A percentile compares a stretch with the other conserved stretches of the same genome.
Evolutionary conservation across 345 rosid genomes (phyloP).

Genomic region (Jatropha curcas): DNA sequence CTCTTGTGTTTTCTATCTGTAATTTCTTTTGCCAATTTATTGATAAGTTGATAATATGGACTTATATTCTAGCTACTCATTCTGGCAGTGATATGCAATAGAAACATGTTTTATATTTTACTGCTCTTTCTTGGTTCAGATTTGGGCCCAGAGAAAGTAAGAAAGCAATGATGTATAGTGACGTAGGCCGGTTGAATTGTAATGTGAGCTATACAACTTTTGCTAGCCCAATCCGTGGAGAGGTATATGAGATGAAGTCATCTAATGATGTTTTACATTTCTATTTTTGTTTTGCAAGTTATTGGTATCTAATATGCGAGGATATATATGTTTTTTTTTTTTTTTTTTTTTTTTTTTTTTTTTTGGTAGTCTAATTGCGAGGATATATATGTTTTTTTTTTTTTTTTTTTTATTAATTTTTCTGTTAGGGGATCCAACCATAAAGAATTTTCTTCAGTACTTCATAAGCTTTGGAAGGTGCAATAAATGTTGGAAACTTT

Average conservation of each 20-base stretch:
- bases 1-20: background rate
- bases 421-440: too few relatives aligned
- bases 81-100: background rate
- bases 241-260: conserved; percentile 43
- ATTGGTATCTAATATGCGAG: conserved; percentile 13
- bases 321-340: too few relatives aligned
- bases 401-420: too few relatives aligned
- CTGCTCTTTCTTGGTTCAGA: conserved; percentile 36
- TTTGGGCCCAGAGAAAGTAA: conserved; percentile 99
- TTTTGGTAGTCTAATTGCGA: too few relatives aligned
- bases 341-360: too few relatives aligned
- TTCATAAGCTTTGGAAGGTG: too few relatives aligned
- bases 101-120: background rate
- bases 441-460: too few relatives aligned
- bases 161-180: conserved; percentile 91
- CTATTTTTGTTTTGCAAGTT: conserved; percentile 7
- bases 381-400: too few relatives aligned
- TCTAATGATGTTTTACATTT: background rate
- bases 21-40: background rate
- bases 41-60: background rate
- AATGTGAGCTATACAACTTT: conserved; percentile 86
- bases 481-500: too few relatives aligned
- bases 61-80: background rate
- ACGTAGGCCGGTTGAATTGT: conserved; percentile 79
- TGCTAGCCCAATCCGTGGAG: conserved; percentile 63